These are phyloP conservation scores for Naganishia vishniacii DNA, from an alignment of 768 basidiomycete species.

Conservation along the genomic window DNA sequence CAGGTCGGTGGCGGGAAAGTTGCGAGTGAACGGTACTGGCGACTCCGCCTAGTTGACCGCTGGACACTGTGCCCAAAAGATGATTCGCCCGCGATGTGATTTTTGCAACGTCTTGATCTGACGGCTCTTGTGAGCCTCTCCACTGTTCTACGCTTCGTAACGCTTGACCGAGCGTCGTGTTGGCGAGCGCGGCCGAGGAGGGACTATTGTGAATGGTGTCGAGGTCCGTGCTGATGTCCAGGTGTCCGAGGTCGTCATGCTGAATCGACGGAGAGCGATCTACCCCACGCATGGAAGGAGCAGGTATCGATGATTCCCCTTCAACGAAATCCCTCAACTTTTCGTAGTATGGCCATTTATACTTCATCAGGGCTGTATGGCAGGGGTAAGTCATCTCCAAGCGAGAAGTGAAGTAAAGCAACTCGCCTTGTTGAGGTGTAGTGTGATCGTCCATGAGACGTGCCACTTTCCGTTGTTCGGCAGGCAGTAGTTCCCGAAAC, in stretches of 20 bases:
- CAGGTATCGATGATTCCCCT: neutral
- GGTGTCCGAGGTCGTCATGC: neutral
- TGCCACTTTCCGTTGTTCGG: conserved; percentile 1
- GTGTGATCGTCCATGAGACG: neutral
- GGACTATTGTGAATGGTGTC: neutral
- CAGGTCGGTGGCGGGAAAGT: neutral
- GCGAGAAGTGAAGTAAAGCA: no score
- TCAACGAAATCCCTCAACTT: neutral
- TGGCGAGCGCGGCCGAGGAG: neutral
- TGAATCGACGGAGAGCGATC: neutral
- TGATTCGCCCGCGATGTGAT: conserved; percentile 10
- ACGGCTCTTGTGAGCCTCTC: neutral
- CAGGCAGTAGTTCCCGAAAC: neutral
- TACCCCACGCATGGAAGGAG: no score
- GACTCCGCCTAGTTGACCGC: neutral
- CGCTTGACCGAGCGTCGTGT: conserved; percentile 6
- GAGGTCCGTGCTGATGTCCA: conserved; percentile 8
- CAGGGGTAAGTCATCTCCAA: neutral
- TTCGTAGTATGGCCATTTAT: conserved; percentile 11
- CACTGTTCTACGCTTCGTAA: conserved; percentile 1
- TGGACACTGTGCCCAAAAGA: neutral
- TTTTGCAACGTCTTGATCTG: conserved; percentile 1
- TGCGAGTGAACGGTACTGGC: neutral
- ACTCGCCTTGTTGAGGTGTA: conserved; percentile 9
- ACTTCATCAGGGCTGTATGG: neutral